A percentile compares a stretch with the other conserved stretches of the same genome.
These are phyloP conservation scores for Bolboschoenus planiculmis DNA, from an alignment of 176 grass and related monocot species.

Conservation along the genomic window DNA sequence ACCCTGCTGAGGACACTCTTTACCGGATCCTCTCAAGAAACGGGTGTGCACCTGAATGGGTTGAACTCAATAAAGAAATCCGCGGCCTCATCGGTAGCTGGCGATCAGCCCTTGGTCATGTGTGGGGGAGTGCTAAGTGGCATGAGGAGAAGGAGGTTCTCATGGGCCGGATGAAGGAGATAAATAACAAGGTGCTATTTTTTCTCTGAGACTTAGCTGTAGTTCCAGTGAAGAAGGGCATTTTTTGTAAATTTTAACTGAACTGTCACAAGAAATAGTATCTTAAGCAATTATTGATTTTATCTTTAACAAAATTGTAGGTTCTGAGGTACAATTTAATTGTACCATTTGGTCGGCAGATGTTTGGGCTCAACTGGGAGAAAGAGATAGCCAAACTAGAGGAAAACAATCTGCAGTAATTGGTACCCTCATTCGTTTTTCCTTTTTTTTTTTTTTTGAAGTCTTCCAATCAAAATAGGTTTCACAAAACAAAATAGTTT, in stretches of 20 bases:
- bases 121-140: slow-evolving; percentile 46
- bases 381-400: slow-evolving; percentile 62
- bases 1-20: slow-evolving; percentile 84
- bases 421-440: not conserved
- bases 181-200: slow-evolving; percentile 90
- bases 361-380: slow-evolving; percentile 87
- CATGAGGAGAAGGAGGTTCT: slow-evolving; percentile 36
- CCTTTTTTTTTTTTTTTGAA: not conserved
- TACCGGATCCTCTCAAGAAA: slow-evolving; percentile 74
- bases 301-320: slow-evolving; percentile 34
- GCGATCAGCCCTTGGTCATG: slow-evolving; percentile 46
- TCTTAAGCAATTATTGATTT: too few species aligned
- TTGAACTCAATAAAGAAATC: slow-evolving; percentile 90
- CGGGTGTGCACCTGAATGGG: slow-evolving; percentile 68
- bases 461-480: not conserved
- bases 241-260: not conserved
- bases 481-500: not conserved
- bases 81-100: slow-evolving; percentile 38
- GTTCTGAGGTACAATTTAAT: slow-evolving; percentile 86
- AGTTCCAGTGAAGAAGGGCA: too few species aligned
- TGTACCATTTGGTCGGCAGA: slow-evolving; percentile 76
- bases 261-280: too few species aligned
- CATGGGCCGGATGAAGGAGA: slow-evolving; percentile 51
- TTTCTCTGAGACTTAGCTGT: too few species aligned
- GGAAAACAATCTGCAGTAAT: slow-evolving; percentile 10